Percentiles rank a stretch among this genome's conserved stretches.
phyloP scores from a whole-genome alignment of 2,329 filamentous ascomycete species.

The Xylaria sp. region DNA sequence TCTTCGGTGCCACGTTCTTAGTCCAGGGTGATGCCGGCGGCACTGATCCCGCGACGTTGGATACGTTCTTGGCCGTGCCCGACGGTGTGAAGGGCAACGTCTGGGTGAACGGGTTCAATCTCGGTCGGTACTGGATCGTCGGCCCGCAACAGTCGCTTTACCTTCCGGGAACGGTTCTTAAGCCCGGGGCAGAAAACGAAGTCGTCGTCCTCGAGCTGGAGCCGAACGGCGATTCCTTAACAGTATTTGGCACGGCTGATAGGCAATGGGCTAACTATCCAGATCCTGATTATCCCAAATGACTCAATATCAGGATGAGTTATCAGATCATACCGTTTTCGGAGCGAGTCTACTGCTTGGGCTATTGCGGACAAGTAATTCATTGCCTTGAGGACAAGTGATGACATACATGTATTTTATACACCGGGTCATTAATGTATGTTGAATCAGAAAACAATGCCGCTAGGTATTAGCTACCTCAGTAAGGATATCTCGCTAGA shows the following conservation, averaged over 20 bases:
- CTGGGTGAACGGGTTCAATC: constrained; percentile 50
- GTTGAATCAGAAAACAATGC: too few species aligned
- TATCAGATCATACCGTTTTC: neutral
- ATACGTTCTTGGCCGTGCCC: constrained; percentile 45
- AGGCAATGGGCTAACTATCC: constrained; percentile 36
- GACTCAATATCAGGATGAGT: neutral
- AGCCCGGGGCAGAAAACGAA: constrained; percentile 40
- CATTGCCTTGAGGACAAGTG: too few species aligned
- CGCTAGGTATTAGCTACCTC: neutral
- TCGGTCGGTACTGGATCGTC: constrained; percentile 51
- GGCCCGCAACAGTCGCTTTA: constrained; percentile 53
- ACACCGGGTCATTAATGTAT: too few species aligned
- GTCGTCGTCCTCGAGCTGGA: constrained; percentile 49
- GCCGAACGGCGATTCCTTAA: constrained; percentile 33
- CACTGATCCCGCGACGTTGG: constrained; percentile 31
- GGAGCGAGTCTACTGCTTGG: neutral
- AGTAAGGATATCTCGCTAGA: neutral
- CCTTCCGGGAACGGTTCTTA: constrained; percentile 45
- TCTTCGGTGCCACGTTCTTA: constrained; percentile 38
- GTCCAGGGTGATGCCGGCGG: constrained; percentile 35
- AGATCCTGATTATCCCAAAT: constrained; percentile 33
- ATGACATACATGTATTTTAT: too few species aligned
- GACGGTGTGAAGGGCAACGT: constrained; percentile 48
- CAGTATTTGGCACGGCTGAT: constrained; percentile 28
- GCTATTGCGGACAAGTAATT: too few species aligned